Evolutionary conservation across 257 asterid genomes (phyloP).

Genomic region (Cynanchum wilfordii): DNA sequence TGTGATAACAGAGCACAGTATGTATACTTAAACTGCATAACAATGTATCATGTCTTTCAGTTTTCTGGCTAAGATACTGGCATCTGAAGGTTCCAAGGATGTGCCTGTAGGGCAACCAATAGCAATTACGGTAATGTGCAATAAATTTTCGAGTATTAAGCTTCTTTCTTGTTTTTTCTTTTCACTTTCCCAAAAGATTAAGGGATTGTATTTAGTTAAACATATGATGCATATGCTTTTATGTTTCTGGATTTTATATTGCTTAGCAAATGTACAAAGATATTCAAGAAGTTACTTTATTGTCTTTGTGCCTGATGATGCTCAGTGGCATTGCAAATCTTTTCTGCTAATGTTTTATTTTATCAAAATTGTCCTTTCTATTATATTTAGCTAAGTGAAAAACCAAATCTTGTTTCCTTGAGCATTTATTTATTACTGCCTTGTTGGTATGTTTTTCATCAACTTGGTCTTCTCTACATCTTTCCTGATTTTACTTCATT

Average conservation of each 20-base stretch:
- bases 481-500: slow-evolving; percentile 27
- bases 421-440: not conserved
- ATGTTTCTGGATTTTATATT: not conserved
- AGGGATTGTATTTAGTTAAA: not conserved
- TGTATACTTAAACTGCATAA: not conserved
- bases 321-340: not conserved
- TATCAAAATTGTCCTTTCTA: not conserved
- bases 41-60: slow-evolving; percentile 34
- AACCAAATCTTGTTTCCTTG: not conserved
- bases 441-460: not conserved
- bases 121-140: slow-evolving; percentile 78
- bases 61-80: slow-evolving; percentile 86
- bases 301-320: not conserved
- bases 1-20: not conserved
- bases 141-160: slow-evolving; percentile 17
- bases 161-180: slow-evolving; percentile 18
- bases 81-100: slow-evolving; percentile 95
- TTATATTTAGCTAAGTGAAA: not conserved
- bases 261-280: not conserved
- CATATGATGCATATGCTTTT: not conserved
- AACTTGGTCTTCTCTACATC: slow-evolving; percentile 4
- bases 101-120: slow-evolving; percentile 96
- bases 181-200: slow-evolving; percentile 11
- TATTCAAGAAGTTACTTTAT: not conserved
- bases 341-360: not conserved